phyloP scores from a whole-genome alignment of 768 basidiomycete genomes.

The Dioszegia hungarica region DNA sequence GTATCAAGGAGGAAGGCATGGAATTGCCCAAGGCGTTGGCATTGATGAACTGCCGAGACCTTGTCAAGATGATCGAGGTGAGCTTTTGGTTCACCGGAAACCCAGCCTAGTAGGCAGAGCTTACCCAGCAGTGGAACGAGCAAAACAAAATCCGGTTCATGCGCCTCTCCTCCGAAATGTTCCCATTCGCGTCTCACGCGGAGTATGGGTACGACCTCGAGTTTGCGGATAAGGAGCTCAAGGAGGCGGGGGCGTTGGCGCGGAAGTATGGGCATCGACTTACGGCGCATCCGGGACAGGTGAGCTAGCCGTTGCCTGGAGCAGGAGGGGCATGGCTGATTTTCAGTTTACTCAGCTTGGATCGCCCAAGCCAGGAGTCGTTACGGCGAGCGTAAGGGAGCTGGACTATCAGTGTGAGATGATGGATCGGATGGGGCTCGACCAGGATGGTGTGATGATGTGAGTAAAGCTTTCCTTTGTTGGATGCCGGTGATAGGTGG shows the following conservation, averaged over 20 bases:
- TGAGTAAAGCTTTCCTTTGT: slow-evolving; percentile 43
- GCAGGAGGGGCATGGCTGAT: neutral
- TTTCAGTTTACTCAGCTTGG: slow-evolving; percentile 59
- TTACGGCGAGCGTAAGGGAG: slow-evolving; percentile 71
- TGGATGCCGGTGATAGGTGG: no score
- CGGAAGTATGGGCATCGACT: slow-evolving; percentile 69
- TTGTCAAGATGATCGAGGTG: slow-evolving; percentile 64
- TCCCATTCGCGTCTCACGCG: slow-evolving; percentile 76
- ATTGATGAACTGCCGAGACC: slow-evolving; percentile 66
- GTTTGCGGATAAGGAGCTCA: slow-evolving; percentile 61
- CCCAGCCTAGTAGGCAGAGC: neutral
- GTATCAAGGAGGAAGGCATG: slow-evolving; percentile 72
- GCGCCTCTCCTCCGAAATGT: slow-evolving; percentile 84
- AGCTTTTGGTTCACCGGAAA: no score
- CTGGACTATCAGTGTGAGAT: slow-evolving; percentile 82
- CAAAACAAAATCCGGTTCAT: slow-evolving; percentile 82
- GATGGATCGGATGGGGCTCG: slow-evolving; percentile 71
- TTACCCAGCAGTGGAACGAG: slow-evolving; percentile 67
- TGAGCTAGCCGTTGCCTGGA: slow-evolving; percentile 51
- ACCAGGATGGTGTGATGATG: slow-evolving; percentile 80
- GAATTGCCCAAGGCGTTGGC: slow-evolving; percentile 80
- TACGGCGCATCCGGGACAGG: slow-evolving; percentile 81
- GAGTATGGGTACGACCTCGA: slow-evolving; percentile 74
- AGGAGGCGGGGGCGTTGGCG: slow-evolving; percentile 64
- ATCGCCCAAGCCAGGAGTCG: slow-evolving; percentile 68